Evolutionary conservation across 345 rosid genomes (phyloP), one percentile per base, ranked within the genome.

Genomic region (Mallotus nudiflorus): DNA sequence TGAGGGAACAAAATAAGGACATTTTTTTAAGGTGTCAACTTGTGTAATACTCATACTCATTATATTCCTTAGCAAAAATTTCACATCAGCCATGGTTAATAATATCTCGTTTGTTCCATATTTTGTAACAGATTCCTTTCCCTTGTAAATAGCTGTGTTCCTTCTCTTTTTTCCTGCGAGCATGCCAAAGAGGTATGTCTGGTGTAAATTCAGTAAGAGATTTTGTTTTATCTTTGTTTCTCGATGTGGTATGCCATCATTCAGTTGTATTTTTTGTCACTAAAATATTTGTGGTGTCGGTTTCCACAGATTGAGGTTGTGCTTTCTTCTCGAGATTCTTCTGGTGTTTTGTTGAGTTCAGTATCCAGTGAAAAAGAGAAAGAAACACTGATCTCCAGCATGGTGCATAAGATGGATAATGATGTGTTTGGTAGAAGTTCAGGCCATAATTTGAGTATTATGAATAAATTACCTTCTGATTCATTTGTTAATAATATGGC

Each of bases 151-250:
- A 79, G 80, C 77, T 68, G 74, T 45, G 77, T 79, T 66, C 85
- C 86, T 57, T 81, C 80, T 25, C 68, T 85, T 72, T 85, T 96
- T 62, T 73, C 87, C 24, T 49, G 85, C 20, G 79, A 78, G 69
- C 92, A 87, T 73, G 67, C 71, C 51, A 82, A 72, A 71, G 91
- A 96, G 99, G 99, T 96, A 70, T 59, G 76, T 51, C 72, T 59
- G 27, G 6, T 57, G 45, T 44, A 49, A 6, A 20, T 29, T 16
- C 25, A 49, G 20, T 3, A 24, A 58, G 15, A 13, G 22, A 7
- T 48, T 53, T 54, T 51, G 50, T 74, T 19, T 18, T 46, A 15
- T 6, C 74, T 51, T 35, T 65, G 54, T 55, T 44, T 56, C 33
- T 55, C 11, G 33, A 11, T 62, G 2, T 67, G 52, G 57, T 45